A percentile compares a stretch with the other conserved stretches of the same genome.
phyloP scores from a whole-genome alignment of 106 monocot genomes.

The Dendrobium nobile region DNA sequence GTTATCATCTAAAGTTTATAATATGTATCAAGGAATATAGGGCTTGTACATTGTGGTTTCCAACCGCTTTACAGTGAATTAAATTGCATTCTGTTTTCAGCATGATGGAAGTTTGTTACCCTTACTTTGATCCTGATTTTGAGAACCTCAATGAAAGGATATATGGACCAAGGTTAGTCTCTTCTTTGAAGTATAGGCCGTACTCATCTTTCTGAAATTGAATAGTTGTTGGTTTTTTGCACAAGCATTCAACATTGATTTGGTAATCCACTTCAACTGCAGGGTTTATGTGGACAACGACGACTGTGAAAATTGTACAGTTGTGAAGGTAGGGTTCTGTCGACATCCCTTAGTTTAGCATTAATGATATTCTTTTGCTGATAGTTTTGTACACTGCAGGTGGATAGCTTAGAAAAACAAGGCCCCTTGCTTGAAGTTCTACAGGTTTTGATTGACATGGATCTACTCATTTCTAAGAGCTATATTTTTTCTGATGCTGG shows the following conservation, averaged over 20 bases:
- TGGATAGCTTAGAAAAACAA: conserved; percentile 57
- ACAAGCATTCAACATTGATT: not conserved
- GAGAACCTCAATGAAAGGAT: conserved; percentile 54
- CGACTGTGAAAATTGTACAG: conserved; percentile 53
- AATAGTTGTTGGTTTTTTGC: not conserved
- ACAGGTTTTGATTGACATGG: conserved; percentile 54
- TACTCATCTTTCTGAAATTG: not conserved
- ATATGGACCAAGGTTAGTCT: conserved; percentile 53
- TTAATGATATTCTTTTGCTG: not conserved
- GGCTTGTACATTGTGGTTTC: not conserved
- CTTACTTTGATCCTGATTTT: conserved; percentile 76
- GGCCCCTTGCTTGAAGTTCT: conserved; percentile 54
- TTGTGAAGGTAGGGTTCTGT: conserved; percentile 37
- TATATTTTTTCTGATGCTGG: conserved; percentile 69
- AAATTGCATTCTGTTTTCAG: conserved; percentile 9
- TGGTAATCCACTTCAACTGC: conserved; percentile 17
- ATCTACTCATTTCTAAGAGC: conserved; percentile 57
- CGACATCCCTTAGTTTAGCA: not conserved
- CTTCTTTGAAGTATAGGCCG: not conserved
- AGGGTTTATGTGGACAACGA: conserved; percentile 61
- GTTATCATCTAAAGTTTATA: not conserved
- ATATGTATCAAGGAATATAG: not conserved
- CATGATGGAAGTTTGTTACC: conserved; percentile 46
- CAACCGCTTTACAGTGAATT: not conserved
- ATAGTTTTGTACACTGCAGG: conserved; percentile 18